Conservation (phyloP, 192 early-diverging fungal species). For the Dissophora globulifera region DNA sequence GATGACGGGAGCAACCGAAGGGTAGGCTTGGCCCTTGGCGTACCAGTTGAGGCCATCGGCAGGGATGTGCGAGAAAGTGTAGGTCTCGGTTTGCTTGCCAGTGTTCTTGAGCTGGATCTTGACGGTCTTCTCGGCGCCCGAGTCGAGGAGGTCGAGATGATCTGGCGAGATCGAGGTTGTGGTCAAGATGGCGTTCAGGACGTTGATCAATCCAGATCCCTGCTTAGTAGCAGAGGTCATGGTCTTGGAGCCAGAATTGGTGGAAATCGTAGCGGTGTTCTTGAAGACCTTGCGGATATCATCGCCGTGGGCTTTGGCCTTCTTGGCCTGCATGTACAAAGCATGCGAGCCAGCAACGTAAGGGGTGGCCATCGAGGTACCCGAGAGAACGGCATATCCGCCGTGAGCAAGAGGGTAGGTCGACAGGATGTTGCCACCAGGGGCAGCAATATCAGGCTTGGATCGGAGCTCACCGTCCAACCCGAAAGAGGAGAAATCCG, state of each 20-base stretch:
- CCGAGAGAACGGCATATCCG: constrained; percentile 30
- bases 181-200: constrained; percentile 22
- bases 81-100: constrained; percentile 41
- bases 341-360: constrained; percentile 52
- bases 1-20: constrained; percentile 12
- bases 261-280: constrained; percentile 34
- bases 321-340: constrained; percentile 32
- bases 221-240: constrained; percentile 37
- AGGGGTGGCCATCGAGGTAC: constrained; percentile 61
- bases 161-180: constrained; percentile 17
- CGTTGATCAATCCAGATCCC: constrained; percentile 43
- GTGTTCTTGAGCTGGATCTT: constrained; percentile 54
- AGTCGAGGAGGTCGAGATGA: constrained; percentile 32
- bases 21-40: constrained; percentile 24
- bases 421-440: constrained; percentile 62
- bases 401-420: constrained; percentile 28
- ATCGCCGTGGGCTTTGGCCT: constrained; percentile 12
- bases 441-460: constrained; percentile 63
- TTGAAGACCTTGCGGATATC: constrained; percentile 41
- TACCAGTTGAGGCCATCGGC: constrained; percentile 35
- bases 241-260: neutral
- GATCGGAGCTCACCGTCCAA: constrained; percentile 68
- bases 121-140: constrained; percentile 26
- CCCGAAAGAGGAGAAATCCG: constrained; percentile 71
- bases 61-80: constrained; percentile 48